A percentile compares a stretch with the other conserved stretches of the same genome.
phyloP scores from a whole-genome alignment of 805 yeast species.

The Tetrapisispora arboricola region DNA sequence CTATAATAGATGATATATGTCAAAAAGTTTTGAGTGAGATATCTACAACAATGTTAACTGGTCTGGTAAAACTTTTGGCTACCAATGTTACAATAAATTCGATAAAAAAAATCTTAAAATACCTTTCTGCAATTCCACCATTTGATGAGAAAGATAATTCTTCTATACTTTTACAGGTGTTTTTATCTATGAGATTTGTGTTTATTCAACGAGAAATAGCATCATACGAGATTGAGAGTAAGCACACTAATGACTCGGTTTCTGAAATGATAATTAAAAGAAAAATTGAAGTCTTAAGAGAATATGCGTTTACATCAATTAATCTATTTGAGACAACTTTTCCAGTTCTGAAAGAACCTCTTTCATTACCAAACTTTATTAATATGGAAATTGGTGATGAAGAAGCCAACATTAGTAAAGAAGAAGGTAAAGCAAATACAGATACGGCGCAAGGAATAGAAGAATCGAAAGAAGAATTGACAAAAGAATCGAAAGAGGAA shows the following conservation, averaged over 20 bases:
- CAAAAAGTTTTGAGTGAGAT: slow-evolving; percentile 22
- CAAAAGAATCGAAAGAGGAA: slow-evolving; percentile 7
- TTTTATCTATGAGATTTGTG: slow-evolving; percentile 55
- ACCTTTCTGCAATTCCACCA: slow-evolving; percentile 58
- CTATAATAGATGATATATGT: slow-evolving; percentile 22
- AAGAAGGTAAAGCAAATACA: background rate
- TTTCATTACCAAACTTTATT: background rate
- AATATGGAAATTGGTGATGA: background rate
- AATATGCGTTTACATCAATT: slow-evolving; percentile 33
- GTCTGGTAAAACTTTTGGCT: slow-evolving; percentile 55
- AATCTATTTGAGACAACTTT: slow-evolving; percentile 18
- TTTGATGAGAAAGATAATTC: slow-evolving; percentile 29
- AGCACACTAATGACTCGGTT: slow-evolving; percentile 14
- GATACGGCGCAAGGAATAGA: background rate
- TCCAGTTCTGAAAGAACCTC: slow-evolving; percentile 5
- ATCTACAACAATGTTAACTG: slow-evolving; percentile 51
- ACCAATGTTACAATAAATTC: slow-evolving; percentile 75
- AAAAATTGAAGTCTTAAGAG: slow-evolving; percentile 75
- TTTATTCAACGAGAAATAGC: slow-evolving; percentile 55
- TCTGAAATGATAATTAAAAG: slow-evolving; percentile 43
- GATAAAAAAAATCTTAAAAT: slow-evolving; percentile 66
- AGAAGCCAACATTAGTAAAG: background rate
- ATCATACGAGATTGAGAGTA: slow-evolving; percentile 23
- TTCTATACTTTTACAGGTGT: slow-evolving; percentile 40
- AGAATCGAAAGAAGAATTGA: background rate